Evolutionary conservation across 768 basidiomycete genomes (phyloP), one percentile per base, ranked within the genome.

Genomic region (Leccinum sublutescens): DNA sequence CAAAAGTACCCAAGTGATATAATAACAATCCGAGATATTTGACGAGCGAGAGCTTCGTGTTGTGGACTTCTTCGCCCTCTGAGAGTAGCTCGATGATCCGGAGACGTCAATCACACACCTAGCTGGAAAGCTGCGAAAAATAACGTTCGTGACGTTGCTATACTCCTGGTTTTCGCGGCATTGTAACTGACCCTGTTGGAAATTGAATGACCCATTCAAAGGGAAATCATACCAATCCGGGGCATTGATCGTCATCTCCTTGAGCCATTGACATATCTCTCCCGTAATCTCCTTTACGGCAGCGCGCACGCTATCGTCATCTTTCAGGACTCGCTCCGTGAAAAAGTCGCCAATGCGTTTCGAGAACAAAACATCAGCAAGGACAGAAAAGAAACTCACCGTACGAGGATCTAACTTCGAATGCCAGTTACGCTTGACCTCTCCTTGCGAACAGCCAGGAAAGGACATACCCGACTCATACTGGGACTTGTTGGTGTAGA

Each of bases 401-500:
- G 50, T 17, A 58, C 55, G 19, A 58, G 27, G n/a, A 63, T 49
- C 55, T 61, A 27, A 17, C 38, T 9, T 29, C 2, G 8, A 29
- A 2, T 11, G 21, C 29, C n/a, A 61, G 27, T 12, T 2, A 17
- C 23, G 4, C 9, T 31, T 29, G 3, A 52, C 50, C 14, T 17
- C 11, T 5, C 11, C 34, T 8, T 15, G 38, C 17, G 38, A 19
- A 38, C 3, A 4, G 8, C 11, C 2, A 4, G 2, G 2, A 25
- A 52, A 40, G 33, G 10, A 76, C 80, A 72, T 66, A 82, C 80
- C 57, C 84, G 71, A 68, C 84, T 87, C 57, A 68, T 87, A 91
- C 65, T 77, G 79, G 10, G 81, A 75, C 74, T 91, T 89, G 65
- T 89, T 80, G 17, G 82, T 84, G 72, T 90, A 92, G 10, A 85